Conservation (phyloP, 2,329 filamentous ascomycete species). For the Fusarium graminum region DNA sequence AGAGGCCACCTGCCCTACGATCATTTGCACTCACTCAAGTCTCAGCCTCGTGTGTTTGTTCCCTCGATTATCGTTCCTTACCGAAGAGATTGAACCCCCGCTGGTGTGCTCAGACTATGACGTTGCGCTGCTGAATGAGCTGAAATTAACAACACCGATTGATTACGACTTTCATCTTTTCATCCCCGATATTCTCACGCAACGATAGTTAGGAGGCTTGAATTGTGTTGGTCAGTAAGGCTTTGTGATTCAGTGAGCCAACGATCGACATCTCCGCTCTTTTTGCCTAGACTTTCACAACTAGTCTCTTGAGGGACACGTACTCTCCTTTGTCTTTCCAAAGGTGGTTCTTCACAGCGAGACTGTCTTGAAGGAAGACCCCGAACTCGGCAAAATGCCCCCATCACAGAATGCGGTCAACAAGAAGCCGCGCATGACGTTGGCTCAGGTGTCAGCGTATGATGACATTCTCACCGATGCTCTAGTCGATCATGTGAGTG, state of each 20-base stretch:
- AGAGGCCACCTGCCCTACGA: conserved; percentile 23
- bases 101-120: conserved; percentile 45
- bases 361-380: not conserved
- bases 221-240: not conserved
- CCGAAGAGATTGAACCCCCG: conserved; percentile 21
- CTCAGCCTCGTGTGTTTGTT: conserved; percentile 36
- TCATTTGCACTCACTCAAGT: conserved; percentile 26
- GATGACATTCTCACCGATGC: conserved; percentile 97
- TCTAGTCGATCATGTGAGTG: conserved; percentile 90
- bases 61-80: conserved; percentile 32
- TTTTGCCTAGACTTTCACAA: conserved; percentile 32
- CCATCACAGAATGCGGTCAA: conserved; percentile 53
- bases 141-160: conserved; percentile 41
- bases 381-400: conserved; percentile 52
- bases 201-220: not conserved
- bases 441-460: conserved; percentile 90
- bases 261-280: conserved; percentile 31
- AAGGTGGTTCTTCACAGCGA: conserved; percentile 9
- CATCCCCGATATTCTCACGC: conserved; percentile 6
- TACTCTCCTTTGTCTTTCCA: conserved; percentile 40
- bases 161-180: conserved; percentile 27
- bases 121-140: conserved; percentile 45
- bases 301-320: conserved; percentile 33
- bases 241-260: conserved; percentile 8
- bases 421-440: conserved; percentile 81